Evolutionary conservation across 768 basidiomycete species (phyloP), one percentile per base, ranked within the genome.

Genomic region (Russula brevipes): DNA sequence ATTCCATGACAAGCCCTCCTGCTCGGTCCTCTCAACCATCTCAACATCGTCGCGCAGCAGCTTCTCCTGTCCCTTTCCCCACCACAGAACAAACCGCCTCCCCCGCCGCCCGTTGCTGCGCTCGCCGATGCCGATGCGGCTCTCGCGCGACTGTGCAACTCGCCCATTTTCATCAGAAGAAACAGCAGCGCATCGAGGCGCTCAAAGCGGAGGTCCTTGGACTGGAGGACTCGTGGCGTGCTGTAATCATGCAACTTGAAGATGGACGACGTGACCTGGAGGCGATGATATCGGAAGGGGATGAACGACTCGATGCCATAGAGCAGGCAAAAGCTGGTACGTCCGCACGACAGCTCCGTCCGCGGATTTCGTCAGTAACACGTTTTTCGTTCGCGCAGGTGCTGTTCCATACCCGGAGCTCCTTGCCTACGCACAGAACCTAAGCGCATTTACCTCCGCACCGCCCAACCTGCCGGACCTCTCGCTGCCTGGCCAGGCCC

Each of bases 391-490:
- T 5, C 39, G 17, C 39, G 17, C 61, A 94, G 91, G 84, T 8
- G 79, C 91, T 11, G 86, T 93, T 61, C 88, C 89, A 4, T 91
- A 91, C 70, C 87, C 89, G 4, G 89, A 91, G 69, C 78, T 94
- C 11, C 79, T 94, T 64, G 83, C 87, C 2, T 93, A 94, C 73
- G 91, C 91, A 3, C 89, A 91, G 70, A 89, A 87, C 65, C 79
- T 94, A 58, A 88, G 89, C 66, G 83, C 88, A 14, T 94, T 92
- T 74, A 91, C 91, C 5, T 91, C 91, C 39, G 91, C 91, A 10
- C 91, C 91, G 8, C 91, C 91, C 10, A 91, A 90, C 70, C 88
- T 91, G 84, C 89, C 89, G 19, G 89, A 90, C 69, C 80, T 85
- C 52, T 78, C 78, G 31, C 75, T 84, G 5, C 85, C 87, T 0